Conservation (phyloP, 345 rosid species). For the Salix dunnii region DNA sequence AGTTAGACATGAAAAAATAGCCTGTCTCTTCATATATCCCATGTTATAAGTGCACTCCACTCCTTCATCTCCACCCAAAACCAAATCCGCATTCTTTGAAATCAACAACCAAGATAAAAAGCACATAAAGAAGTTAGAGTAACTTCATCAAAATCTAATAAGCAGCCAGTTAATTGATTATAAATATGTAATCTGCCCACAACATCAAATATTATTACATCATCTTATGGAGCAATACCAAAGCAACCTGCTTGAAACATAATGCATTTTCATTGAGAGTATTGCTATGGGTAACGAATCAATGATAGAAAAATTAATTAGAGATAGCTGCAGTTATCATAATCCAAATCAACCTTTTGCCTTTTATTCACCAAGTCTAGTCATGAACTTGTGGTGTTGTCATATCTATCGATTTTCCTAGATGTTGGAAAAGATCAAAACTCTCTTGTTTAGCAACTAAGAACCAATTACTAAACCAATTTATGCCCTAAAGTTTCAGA, state of each 20-base stretch:
- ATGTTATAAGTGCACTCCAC: constrained; percentile 82
- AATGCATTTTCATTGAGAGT: not conserved
- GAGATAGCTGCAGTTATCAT: not conserved
- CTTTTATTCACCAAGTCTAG: not conserved
- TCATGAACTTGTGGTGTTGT: not conserved
- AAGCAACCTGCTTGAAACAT: not conserved
- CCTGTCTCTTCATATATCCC: constrained; percentile 91
- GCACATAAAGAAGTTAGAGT: not conserved
- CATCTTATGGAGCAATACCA: not conserved
- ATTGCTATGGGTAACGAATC: not conserved
- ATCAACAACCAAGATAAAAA: constrained; percentile 1
- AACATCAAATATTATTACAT: not conserved
- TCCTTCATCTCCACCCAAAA: constrained; percentile 97
- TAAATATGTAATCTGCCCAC: not conserved
- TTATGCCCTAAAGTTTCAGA: not conserved
- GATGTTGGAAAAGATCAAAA: not conserved
- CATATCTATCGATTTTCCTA: not conserved
- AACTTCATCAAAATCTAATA: not conserved
- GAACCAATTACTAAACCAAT: not conserved
- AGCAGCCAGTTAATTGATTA: not conserved
- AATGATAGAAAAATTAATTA: not conserved
- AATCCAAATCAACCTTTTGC: not conserved
- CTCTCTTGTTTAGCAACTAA: not conserved
- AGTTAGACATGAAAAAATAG: constrained; percentile 90
- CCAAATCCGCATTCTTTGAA: constrained; percentile 82